Percentiles rank a stretch among this genome's conserved stretches.
Conservation (phyloP, 495 filamentous ascomycete species). For the Aspergillus funiculosus region DNA sequence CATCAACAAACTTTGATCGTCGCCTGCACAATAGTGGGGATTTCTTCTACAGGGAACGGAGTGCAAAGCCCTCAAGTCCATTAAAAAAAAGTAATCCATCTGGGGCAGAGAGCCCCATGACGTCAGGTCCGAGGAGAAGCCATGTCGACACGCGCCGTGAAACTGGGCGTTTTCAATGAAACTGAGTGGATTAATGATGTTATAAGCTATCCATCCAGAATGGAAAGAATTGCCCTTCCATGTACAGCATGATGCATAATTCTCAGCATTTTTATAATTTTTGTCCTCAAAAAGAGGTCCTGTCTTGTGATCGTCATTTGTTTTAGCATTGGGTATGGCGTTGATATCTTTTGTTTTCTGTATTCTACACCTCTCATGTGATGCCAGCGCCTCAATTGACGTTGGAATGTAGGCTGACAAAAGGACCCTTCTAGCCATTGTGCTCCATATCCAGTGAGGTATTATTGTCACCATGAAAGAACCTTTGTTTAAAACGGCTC, state of each 20-base stretch:
- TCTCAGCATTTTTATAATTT: background rate
- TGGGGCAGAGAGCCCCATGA: constrained; percentile 24
- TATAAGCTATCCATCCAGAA: background rate
- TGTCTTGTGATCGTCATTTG: constrained; percentile 6
- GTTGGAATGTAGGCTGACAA: constrained; percentile 19
- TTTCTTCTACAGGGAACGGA: constrained; percentile 38
- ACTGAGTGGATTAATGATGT: constrained; percentile 9
- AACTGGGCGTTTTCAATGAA: constrained; percentile 34
- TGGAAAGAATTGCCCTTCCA: constrained; percentile 1
- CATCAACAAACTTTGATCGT: constrained; percentile 40
- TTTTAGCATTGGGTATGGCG: constrained; percentile 16
- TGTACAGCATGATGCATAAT: constrained; percentile 4
- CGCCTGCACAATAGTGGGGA: constrained; percentile 33
- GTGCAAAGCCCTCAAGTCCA: constrained; percentile 37
- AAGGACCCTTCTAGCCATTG: constrained; percentile 10
- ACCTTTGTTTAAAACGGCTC: no score
- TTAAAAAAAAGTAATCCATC: constrained; percentile 41
- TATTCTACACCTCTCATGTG: background rate
- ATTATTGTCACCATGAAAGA: background rate
- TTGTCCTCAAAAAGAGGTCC: background rate
- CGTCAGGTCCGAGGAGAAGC: constrained; percentile 27
- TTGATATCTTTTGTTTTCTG: background rate
- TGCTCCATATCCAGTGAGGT: constrained; percentile 3
- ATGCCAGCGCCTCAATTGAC: background rate
- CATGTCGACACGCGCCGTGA: constrained; percentile 31